A percentile compares a stretch with the other conserved stretches of the same genome.
phyloP scores from a whole-genome alignment of 2,329 filamentous ascomycete genomes.

The Didymella lethalis region DNA sequence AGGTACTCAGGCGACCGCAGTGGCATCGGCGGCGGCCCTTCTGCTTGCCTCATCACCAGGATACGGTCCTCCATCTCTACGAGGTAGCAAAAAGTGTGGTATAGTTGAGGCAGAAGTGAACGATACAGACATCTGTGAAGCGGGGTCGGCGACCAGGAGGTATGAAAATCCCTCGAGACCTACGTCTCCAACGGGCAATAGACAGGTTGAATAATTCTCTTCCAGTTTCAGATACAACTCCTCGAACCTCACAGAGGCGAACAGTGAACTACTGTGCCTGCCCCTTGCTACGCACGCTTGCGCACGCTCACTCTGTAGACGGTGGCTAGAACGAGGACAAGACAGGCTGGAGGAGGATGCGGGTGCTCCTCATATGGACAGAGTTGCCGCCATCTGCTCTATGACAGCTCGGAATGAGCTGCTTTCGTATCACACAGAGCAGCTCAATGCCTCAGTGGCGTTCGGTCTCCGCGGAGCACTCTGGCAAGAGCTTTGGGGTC shows the following conservation, averaged over 20 bases:
- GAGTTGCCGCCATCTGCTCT: background rate
- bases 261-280: background rate
- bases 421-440: background rate
- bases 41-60: background rate
- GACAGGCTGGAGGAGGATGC: background rate
- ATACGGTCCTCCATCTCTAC: constrained; percentile 11
- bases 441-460: background rate
- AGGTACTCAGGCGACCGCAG: constrained; percentile 30
- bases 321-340: background rate
- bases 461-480: background rate
- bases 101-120: background rate
- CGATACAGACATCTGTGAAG: background rate
- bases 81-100: background rate
- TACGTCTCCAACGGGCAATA: background rate
- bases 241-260: background rate
- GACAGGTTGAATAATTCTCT: background rate
- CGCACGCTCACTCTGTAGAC: background rate
- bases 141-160: background rate
- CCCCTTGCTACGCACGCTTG: background rate
- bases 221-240: background rate
- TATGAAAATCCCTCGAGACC: background rate
- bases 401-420: background rate
- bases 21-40: background rate
- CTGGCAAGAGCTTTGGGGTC: background rate
- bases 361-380: background rate